These are phyloP conservation scores for Clavispora santaluciae DNA, from an alignment of 805 yeast genomes.

Conservation along the genomic window DNA sequence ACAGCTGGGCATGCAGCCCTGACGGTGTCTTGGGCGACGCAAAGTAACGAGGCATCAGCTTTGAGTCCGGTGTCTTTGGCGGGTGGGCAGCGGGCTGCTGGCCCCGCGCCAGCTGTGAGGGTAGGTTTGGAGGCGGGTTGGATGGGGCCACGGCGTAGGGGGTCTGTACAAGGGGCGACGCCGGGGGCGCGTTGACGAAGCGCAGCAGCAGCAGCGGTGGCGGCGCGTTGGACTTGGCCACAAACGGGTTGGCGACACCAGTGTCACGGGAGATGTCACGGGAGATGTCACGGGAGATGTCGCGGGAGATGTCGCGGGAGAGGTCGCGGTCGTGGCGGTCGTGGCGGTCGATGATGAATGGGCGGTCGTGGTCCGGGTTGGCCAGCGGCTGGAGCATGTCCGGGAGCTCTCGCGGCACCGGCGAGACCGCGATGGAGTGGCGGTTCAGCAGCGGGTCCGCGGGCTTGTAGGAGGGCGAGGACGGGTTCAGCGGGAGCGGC, in stretches of 20 bases:
- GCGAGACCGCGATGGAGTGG: constrained; percentile 16
- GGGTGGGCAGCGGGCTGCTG: background rate
- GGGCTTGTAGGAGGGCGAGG: background rate
- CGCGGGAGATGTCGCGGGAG: background rate
- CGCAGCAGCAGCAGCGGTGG: constrained; percentile 2
- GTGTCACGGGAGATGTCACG: too few relatives aligned
- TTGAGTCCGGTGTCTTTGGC: constrained; percentile 2
- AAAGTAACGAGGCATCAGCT: background rate
- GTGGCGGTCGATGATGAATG: constrained; percentile 7
- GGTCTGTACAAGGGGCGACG: too few relatives aligned
- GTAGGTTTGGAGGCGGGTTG: constrained; percentile 2
- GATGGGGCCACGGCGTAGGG: too few relatives aligned
- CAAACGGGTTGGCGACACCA: constrained; percentile 2
- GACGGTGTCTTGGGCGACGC: background rate
- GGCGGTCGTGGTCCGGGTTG: constrained; percentile 4
- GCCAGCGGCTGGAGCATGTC: constrained; percentile 15
- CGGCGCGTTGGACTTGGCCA: background rate
- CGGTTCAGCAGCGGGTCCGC: constrained; percentile 4
- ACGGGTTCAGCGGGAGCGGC: constrained; percentile 19
- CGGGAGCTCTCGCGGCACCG: constrained; percentile 7
- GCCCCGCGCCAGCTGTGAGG: background rate
- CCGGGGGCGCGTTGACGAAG: background rate
- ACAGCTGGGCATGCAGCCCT: background rate
- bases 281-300: background rate
- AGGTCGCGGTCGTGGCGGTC: background rate